Evolutionary conservation across 202 grass and related monocot species (phyloP), one percentile per base, ranked within the genome.

Genomic region (Musa balbisiana): DNA sequence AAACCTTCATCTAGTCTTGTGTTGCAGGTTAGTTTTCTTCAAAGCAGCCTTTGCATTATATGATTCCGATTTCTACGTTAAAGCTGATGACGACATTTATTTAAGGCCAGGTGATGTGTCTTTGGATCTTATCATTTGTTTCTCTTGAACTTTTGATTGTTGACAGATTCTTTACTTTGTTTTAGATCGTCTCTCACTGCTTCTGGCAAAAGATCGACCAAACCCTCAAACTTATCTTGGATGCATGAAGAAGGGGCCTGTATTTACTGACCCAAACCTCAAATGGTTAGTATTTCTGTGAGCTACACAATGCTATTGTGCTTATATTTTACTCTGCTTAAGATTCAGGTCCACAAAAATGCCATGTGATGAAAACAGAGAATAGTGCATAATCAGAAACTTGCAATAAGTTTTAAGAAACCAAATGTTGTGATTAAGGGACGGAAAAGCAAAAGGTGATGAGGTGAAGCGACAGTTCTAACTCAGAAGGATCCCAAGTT

Each of bases 201-300:
- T 99, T 77, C 78, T 99, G 78, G 91, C 95, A 64, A 92, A 93
- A 85, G 95, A 99, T 70, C 67, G 95, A 17, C 73, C 95, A 55
- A 85, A 92, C 73, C 53, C 95, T 71, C 95, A 95, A 85, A 95
- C 95, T 55, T 99, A 99, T 72, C 91, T 99, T 52, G 95, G 95
- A 68, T 97, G 93, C 82, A 92, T 97, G 93, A 97, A 97, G 82
- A 97, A 97, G 80, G 93, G 88, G 16, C 86, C 93, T 80, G 93
- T 97, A 78, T 97, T 97, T 73, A 92, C 93, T 80, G 91, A 99
- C 85, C 95, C 91, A 55, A 94, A 92, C 14, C 78, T 99, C 73
- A 99, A 99, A 87, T 99, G 95, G 95, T 95, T 83, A 83, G 87
- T 85, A 74, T 22, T 19, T 22, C 60, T 33, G 65, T 67, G 19